Base-by-base conservation (phyloP, 2,329 filamentous ascomycete species). In the Alternaria arbusti region DNA sequence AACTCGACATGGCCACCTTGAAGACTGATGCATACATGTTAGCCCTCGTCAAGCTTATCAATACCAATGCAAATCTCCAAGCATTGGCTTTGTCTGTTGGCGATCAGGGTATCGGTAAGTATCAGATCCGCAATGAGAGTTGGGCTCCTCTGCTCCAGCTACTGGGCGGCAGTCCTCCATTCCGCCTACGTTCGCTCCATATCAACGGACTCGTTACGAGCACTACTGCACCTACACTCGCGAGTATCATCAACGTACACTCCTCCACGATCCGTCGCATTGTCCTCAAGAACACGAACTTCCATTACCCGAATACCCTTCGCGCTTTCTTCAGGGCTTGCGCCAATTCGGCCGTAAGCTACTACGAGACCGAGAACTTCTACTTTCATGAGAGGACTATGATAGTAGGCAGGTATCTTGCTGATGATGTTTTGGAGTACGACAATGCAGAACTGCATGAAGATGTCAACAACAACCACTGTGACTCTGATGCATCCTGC, bases 131-230 rank as follows among this genome's bases (percentile, higher is more conserved):
- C 15, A 59, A 20, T 32, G 43, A 57, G 30, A 6, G 20, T 10
- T 65, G 63, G 60, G 56, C 46, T 9, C 47, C 59, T 43, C 17
- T 60, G 20, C 28, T 61, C 8, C 9, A 26, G 30, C 15, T 47
- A n/a, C 50, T 61, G 22, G 55, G 57, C 17, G n/a, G n/a, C 15
- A 11, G 28, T 13, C 60, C 63, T 7, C 30, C 57, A 11, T 64
- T 65, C 28, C 56, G 50, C 9, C 59, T 67, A 11, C 40, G 23
- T 5, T 40, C 51, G 12, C 62, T 67, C 17, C 55, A 63, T 5
- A 17, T 67, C 15, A 54, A 63, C 15, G 59, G 65, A 10, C 56
- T 67, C 5, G 20, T 54, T 23, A 51, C 62, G 8, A 62, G 61
- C 36, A 40, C n/a, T 36, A 28, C 25, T 20, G 57, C 60, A 12